Evolutionary conservation across 192 early-diverging fungal species (phyloP), one percentile per base, ranked within the genome.

Genomic region (Funneliformis mosseae): DNA sequence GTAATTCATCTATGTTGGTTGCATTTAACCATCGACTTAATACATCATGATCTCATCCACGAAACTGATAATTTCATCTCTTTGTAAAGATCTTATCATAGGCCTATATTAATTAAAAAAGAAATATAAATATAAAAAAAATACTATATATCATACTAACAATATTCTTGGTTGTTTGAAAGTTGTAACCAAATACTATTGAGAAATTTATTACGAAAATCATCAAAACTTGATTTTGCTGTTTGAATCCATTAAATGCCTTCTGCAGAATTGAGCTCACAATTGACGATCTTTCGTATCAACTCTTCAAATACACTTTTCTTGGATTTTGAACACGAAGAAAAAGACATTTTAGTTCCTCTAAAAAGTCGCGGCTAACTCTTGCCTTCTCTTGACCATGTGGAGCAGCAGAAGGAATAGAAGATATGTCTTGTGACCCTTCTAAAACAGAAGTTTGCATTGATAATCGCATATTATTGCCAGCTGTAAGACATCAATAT

Each of bases 341-440:
- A n/a, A 71, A 71, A 16, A 71, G 69, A 71, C 39, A 71, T 43
- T 69, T 69, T 69, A 33, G 33, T 3, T 33, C 33, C 33, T 33
- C 3, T 33, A 0, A 33, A 33, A 33, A 43, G 10, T 43, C 45
- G 8, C 45, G 45, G 8, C 45, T 6, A 46, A 63, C 27, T 63
- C 33, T 33, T 33, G 11, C n/a, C n/a, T 11, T 48, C 10, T 48
- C 46, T 48, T 48, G 46, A 10, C 11, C 11, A 11, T 9, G 12
- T 10, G 10, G 2, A 2, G 10, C 11, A 48, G 12, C 11, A 11
- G 10, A 10, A 48, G 46, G n/a, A n/a, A 48, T 48, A 48, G 46
- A 10, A 48, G 10, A 10, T 33, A 48, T 64, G 25, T 10, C 6
- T 64, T 64, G 18, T 64, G 25, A 27, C 12, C 62, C 25, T 64